These are phyloP conservation scores for Arthrobotrys sphaeroides DNA, from an alignment of 2,329 filamentous ascomycete genomes.

Conservation along the genomic window DNA sequence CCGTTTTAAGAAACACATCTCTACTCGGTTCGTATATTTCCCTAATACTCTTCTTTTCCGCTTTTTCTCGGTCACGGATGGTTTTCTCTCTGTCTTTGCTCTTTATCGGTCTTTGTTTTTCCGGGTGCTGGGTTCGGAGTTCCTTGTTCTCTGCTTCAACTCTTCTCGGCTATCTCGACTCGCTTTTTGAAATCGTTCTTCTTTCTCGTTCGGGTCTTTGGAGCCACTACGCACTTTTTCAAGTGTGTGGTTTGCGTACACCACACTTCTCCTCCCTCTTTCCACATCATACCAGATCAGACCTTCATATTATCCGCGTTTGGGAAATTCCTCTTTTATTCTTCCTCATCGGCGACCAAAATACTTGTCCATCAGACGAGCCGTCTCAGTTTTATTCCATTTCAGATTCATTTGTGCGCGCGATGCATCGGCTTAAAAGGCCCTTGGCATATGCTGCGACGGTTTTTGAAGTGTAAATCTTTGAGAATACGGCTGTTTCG, in stretches of 20 bases:
- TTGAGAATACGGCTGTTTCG: slow-evolving; percentile 23
- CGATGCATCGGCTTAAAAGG: slow-evolving; percentile 22
- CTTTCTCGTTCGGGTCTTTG: slow-evolving; percentile 14
- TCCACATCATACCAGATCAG: slow-evolving; percentile 6
- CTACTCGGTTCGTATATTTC: slow-evolving; percentile 43
- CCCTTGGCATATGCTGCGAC: slow-evolving; percentile 42
- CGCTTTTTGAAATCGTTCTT: slow-evolving; percentile 32
- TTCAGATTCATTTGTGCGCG: slow-evolving; percentile 53
- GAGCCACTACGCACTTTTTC: slow-evolving; percentile 9
- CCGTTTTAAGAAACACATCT: slow-evolving; percentile 51
- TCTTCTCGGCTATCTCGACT: slow-evolving; percentile 52
- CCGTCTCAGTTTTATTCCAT: slow-evolving; percentile 29
- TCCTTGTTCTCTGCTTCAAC: slow-evolving; percentile 23
- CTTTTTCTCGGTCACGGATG: slow-evolving; percentile 18
- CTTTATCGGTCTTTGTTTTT: slow-evolving; percentile 14
- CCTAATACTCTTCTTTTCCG: slow-evolving; percentile 47
- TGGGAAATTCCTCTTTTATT: slow-evolving; percentile 11
- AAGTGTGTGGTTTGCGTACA: slow-evolving; percentile 42
- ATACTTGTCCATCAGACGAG: not conserved
- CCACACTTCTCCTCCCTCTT: slow-evolving; percentile 20
- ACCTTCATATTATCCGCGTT: slow-evolving; percentile 8
- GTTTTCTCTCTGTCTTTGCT: not conserved
- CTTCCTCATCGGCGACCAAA: not conserved
- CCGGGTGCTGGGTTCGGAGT: slow-evolving; percentile 22
- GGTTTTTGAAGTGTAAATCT: slow-evolving; percentile 44